These are phyloP conservation scores for Sarcodon sp. DNA, from an alignment of 768 basidiomycete genomes.

Conservation along the genomic window DNA sequence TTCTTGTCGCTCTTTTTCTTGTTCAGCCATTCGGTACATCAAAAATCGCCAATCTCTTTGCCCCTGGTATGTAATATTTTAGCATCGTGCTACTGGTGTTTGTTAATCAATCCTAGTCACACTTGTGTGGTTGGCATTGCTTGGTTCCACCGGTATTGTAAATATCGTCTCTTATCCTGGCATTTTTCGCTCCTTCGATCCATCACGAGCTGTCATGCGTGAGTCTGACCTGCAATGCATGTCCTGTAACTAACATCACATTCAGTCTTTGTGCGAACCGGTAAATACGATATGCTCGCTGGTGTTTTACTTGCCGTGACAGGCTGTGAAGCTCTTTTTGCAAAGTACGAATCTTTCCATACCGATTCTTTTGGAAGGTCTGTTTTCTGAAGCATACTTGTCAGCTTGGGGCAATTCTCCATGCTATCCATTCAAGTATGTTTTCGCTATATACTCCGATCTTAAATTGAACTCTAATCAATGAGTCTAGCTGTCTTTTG, in stretches of 20 bases:
- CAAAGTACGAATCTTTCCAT: constrained; percentile 31
- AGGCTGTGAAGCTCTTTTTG: constrained; percentile 57
- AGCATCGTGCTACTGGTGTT: not conserved
- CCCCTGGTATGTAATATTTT: constrained; percentile 28
- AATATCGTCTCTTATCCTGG: constrained; percentile 43
- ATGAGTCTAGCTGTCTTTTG: constrained; percentile 33
- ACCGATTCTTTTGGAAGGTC: not conserved
- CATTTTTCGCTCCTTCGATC: constrained; percentile 56
- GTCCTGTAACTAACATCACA: not conserved
- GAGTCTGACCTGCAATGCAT: constrained; percentile 10
- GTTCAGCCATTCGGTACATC: constrained; percentile 49
- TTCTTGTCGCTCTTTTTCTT: constrained; percentile 45
- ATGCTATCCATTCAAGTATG: constrained; percentile 40
- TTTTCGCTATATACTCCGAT: not conserved
- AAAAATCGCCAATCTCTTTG: constrained; percentile 36
- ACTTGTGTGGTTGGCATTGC: constrained; percentile 39
- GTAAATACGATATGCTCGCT: constrained; percentile 44
- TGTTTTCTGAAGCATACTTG: not conserved
- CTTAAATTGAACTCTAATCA: not conserved
- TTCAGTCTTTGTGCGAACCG: constrained; percentile 52
- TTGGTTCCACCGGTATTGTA: constrained; percentile 39
- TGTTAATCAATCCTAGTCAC: constrained; percentile 23
- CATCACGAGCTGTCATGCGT: constrained; percentile 53
- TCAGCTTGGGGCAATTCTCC: constrained; percentile 57
- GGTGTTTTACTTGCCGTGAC: constrained; percentile 56